Evolutionary conservation across 2,329 filamentous ascomycete species (phyloP), one percentile per base, ranked within the genome.

Genomic region (Aspergillus sp.): DNA sequence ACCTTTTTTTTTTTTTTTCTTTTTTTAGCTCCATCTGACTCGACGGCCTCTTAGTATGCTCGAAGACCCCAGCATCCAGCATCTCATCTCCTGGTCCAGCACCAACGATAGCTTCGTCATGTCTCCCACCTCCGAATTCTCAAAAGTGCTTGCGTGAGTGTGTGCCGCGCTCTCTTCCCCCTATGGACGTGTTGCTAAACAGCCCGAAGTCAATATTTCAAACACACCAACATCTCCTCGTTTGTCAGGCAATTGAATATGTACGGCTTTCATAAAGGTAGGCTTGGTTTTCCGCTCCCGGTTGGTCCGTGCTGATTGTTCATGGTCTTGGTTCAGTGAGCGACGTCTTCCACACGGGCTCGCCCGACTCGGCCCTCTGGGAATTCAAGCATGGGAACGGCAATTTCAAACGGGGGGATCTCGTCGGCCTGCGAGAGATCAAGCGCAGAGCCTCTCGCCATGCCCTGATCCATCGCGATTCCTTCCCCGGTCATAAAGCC

Each of bases 241-340:
- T 98, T 98, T 66, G 93, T 98, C 43, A 82, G 93, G 42, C 93
- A 98, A 71, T 73, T 98, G 43, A 98, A 98, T 65, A 98, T 98
- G 93, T 98, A 98, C 59, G 93, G 93, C 5, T 98, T 98, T 68
- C 93, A 98, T 66, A 98, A 98, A 86, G 90, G 90, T 94, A 68
- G 43, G 65, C 5, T 2, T 19, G 12, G 7, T 55, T 46, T 27
- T 28, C 41, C 12, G 34, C 42, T n/a, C 28, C 32, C 4, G 26
- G 28, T 19, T 10, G 29, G 7, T 35, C 42, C 29, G 26, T 7
- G n/a, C 39, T 57, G 45, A 53, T 48, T 46, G 28, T 48, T 32
- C 8, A 19, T 32, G 19, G 35, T 35, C 19, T 27, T 59, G 19
- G 19, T 19, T 1, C 19, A 96, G 93, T 97, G 60, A 96, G 93